phyloP scores from a whole-genome alignment of 2,329 filamentous ascomycete species.

The Botrytis porri region DNA sequence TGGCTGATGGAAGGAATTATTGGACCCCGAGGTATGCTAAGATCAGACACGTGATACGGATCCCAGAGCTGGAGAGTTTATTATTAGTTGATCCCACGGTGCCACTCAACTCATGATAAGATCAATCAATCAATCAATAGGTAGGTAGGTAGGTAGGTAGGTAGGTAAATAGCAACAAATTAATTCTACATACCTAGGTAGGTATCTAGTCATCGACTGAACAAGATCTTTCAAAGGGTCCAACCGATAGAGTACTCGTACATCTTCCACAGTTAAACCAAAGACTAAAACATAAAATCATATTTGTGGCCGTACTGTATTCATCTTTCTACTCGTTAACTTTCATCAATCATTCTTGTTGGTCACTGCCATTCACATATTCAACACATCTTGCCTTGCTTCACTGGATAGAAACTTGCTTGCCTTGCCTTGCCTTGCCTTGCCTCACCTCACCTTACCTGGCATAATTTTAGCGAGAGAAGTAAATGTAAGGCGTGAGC shows the following conservation, averaged over 20 bases:
- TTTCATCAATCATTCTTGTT: rapidly evolving
- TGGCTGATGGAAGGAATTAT: not conserved
- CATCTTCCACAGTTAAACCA: not conserved
- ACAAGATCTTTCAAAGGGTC: not conserved
- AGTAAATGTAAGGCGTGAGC: conserved; percentile 11
- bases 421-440: not conserved
- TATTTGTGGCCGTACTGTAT: not conserved
- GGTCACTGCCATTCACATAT: not conserved
- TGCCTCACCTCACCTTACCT: not conserved
- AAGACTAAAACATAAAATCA: not conserved
- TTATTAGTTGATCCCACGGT: not conserved
- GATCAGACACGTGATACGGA: not conserved
- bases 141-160: no score
- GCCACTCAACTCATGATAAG: not conserved
- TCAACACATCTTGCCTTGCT: not conserved
- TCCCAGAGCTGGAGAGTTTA: not conserved
- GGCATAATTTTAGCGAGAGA: conserved; percentile 12
- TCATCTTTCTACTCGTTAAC: no score
- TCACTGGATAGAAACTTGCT: not conserved
- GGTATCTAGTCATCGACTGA: not conserved
- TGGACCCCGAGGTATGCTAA: not conserved
- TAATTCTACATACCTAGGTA: not conserved
- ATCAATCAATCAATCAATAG: not conserved
- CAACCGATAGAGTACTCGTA: not conserved
- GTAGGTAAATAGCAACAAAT: not conserved